phyloP scores from a whole-genome alignment of 2,329 filamentous ascomycete species.

The Apiospora malaysiana region DNA sequence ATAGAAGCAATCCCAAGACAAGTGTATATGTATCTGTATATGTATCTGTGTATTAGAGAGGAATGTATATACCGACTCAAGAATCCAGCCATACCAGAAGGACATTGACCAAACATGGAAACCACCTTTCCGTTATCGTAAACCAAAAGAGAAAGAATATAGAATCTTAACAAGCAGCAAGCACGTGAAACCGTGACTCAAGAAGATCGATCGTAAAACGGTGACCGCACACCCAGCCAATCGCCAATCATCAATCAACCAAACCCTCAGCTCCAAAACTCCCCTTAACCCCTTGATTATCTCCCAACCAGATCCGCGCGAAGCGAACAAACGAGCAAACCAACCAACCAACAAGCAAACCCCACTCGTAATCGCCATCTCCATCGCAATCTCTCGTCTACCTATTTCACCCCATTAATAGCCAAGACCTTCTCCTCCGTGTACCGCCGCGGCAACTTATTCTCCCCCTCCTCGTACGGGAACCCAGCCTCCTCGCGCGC shows the following conservation, averaged over 20 bases:
- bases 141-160: background rate
- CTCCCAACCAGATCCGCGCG: background rate
- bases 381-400: too few species aligned
- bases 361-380: constrained; percentile 18
- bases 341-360: background rate
- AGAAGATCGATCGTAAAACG: too few species aligned
- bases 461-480: constrained; percentile 64
- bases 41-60: background rate
- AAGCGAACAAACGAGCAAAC: background rate
- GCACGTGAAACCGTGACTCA: too few species aligned
- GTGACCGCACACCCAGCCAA: too few species aligned
- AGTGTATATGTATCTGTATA: background rate
- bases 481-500: constrained; percentile 68
- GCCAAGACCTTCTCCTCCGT: constrained; percentile 35
- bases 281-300: background rate
- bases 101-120: background rate
- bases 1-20: background rate
- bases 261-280: background rate
- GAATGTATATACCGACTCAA: background rate
- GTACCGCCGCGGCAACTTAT: constrained; percentile 60
- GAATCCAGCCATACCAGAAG: background rate
- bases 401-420: background rate
- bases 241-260: background rate
- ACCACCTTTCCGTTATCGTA: background rate
- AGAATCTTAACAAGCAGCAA: too few species aligned